Percentiles rank a stretch among this genome's conserved stretches.
Evolutionary conservation across 148 eudicot species (phyloP).

Genomic region (Fagopyrum tataricum): DNA sequence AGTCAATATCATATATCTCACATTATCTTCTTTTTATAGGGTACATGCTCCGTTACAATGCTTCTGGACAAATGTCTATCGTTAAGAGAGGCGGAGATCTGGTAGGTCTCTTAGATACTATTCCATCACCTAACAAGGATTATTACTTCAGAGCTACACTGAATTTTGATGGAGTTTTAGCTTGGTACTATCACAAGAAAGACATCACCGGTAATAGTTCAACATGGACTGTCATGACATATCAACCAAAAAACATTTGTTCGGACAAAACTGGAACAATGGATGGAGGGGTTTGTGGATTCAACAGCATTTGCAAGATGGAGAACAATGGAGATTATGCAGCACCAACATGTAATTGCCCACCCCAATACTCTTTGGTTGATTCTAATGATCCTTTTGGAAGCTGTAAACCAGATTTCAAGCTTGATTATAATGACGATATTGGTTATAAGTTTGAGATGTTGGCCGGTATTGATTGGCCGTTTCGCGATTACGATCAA

Average conservation of each 20-base stretch:
- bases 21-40: neutral
- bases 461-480: constrained; percentile 19
- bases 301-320: constrained; percentile 5
- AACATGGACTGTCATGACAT: neutral
- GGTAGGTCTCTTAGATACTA: neutral
- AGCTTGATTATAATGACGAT: neutral
- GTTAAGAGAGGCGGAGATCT: neutral
- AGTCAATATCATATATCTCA: too few relatives aligned
- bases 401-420: constrained; percentile 9
- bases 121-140: neutral
- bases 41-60: neutral
- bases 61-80: constrained; percentile 11
- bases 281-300: constrained; percentile 15
- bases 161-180: constrained; percentile 13
- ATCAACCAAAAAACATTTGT: constrained; percentile 5
- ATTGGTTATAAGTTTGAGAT: neutral
- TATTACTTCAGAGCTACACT: constrained; percentile 3
- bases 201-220: neutral
- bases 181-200: constrained; percentile 4
- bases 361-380: constrained; percentile 1
- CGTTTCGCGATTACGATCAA: constrained; percentile 16
- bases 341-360: constrained; percentile 12
- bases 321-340: neutral
- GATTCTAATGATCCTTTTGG: constrained; percentile 10
- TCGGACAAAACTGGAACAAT: neutral